Conservation (phyloP, 1,139 yeast species). For the Kodamaea fungicola region DNA sequence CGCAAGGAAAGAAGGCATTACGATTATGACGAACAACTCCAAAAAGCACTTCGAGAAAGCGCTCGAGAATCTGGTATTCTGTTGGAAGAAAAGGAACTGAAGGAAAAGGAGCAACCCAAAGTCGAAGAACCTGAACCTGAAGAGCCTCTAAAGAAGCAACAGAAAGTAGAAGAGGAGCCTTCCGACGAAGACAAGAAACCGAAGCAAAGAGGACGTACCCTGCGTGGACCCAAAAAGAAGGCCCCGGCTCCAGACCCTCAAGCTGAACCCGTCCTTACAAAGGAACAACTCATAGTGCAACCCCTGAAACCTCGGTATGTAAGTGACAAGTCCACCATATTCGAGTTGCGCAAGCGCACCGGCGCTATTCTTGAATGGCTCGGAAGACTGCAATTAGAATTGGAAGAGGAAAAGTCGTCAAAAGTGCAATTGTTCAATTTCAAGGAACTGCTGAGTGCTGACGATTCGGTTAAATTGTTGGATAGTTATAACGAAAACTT, state of each 20-base stretch:
- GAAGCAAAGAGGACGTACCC: slow-evolving; percentile 7
- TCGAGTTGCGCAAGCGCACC: slow-evolving; percentile 82
- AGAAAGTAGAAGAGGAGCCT: slow-evolving; percentile 9
- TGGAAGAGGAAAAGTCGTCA: slow-evolving; percentile 64
- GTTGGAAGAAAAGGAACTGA: slow-evolving; percentile 9
- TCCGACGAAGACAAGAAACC: slow-evolving; percentile 13
- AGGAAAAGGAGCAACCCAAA: slow-evolving; percentile 12
- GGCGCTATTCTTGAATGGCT: slow-evolving; percentile 90
- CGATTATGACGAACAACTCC: slow-evolving; percentile 65
- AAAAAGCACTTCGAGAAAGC: slow-evolving; percentile 68
- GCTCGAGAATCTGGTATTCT: slow-evolving; percentile 42
- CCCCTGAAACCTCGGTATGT: slow-evolving; percentile 84
- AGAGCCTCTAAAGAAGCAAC: slow-evolving; percentile 12
- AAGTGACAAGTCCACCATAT: slow-evolving; percentile 64
- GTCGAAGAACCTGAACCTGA: slow-evolving; percentile 9
- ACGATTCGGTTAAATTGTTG: slow-evolving; percentile 34
- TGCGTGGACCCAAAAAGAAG: slow-evolving; percentile 10
- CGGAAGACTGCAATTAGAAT: slow-evolving; percentile 77
- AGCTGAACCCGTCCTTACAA: slow-evolving; percentile 17
- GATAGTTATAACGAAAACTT: slow-evolving; percentile 58
- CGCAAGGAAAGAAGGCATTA: slow-evolving; percentile 34
- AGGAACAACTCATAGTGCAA: slow-evolving; percentile 49
- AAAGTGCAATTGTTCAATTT: slow-evolving; percentile 47
- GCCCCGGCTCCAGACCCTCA: slow-evolving; percentile 3
- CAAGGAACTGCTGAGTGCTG: slow-evolving; percentile 17